Base-by-base conservation (phyloP, 495 filamentous ascomycete species). In the Aspergillus steynii region DNA sequence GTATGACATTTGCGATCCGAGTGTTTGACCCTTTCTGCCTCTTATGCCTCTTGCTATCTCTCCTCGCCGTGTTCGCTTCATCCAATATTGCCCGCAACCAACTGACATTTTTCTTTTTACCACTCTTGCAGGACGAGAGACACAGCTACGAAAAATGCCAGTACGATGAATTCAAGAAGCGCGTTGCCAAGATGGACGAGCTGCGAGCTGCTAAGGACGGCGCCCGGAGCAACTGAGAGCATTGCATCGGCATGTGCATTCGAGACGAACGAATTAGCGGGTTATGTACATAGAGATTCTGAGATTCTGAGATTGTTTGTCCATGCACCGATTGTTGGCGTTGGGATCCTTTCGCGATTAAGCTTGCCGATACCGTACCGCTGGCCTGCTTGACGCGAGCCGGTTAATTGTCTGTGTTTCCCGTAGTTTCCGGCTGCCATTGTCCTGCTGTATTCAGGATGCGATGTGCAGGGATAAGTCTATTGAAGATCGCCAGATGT, bases 121-220 rank as follows among this genome's bases (percentile, higher is more conserved):
- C 4, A 15, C 5, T 45, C 25, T 10, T 58, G 56, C 67, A 97
- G 95, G 84, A 90, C 71, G 95, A 99, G 82, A 83, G 95, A 82
- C 95, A 99, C 77, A 87, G 84, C 69, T 99, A 99, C 80, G 95
- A 99, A 71, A 98, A 97, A 75, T 99, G 95, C 86, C 95, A 99
- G 69, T 99, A 99, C 80, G 89, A 88, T 47, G 95, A 97, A 72
- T 99, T 99, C 84, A 96, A 96, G 87, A 93, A 92, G 83, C 89
- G 95, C 34, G 95, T 99, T 59, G 90, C 90, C 60, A 97, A 96
- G 87, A 99, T 99, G 96, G 86, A 97, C 68, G 95, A 99, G 82
- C 79, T 99, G 60, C 84, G 93, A 66, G 92, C 83, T 52, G 87
- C 89, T 42, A 98, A 96, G 85, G 89, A 82, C 32, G 92, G 90